A percentile compares a stretch with the other conserved stretches of the same genome.
phyloP scores from a whole-genome alignment of 805 yeast genomes.

The Ogataea dorogensis region DNA sequence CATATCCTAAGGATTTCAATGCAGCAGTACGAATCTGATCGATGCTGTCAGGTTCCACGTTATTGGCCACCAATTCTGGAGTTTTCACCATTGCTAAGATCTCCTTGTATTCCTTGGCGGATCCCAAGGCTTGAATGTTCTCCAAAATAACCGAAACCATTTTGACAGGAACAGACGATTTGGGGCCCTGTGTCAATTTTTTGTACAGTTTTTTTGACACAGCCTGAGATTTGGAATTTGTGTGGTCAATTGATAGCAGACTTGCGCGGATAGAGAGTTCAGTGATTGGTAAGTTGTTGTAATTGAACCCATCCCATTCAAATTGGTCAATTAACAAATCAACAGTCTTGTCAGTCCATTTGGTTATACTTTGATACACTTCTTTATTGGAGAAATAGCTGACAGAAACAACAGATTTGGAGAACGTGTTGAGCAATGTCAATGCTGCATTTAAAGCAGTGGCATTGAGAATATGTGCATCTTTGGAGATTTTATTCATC shows the following conservation, averaged over 20 bases:
- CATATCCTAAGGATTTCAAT: slow-evolving; percentile 53
- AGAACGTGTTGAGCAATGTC: slow-evolving; percentile 33
- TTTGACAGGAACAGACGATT: slow-evolving; percentile 50
- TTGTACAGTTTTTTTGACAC: slow-evolving; percentile 46
- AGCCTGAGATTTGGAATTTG: slow-evolving; percentile 27
- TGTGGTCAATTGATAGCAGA: slow-evolving; percentile 40
- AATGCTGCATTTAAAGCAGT: slow-evolving; percentile 38
- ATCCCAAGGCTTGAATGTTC: slow-evolving; percentile 24
- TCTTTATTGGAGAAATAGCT: slow-evolving; percentile 21
- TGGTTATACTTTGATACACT: slow-evolving; percentile 9
- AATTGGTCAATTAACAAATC: slow-evolving; percentile 31
- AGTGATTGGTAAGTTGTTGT: slow-evolving; percentile 22
- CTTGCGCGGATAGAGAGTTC: slow-evolving; percentile 47
- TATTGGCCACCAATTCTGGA: slow-evolving; percentile 43
- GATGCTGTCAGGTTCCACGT: slow-evolving; percentile 28
- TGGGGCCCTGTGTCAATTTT: slow-evolving; percentile 51
- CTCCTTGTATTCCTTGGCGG: slow-evolving; percentile 58
- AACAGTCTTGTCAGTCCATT: slow-evolving; percentile 20
- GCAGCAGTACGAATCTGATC: slow-evolving; percentile 55
- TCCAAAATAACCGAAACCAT: slow-evolving; percentile 44
- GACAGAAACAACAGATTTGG: slow-evolving; percentile 28
- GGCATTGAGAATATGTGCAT: slow-evolving; percentile 28
- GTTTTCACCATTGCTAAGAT: slow-evolving; percentile 51
- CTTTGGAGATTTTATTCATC: slow-evolving; percentile 28
- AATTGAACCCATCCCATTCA: slow-evolving; percentile 36